phyloP scores from a whole-genome alignment of 1,284 basidiomycete genomes.

The Phellopilus nigrolimitatus region DNA sequence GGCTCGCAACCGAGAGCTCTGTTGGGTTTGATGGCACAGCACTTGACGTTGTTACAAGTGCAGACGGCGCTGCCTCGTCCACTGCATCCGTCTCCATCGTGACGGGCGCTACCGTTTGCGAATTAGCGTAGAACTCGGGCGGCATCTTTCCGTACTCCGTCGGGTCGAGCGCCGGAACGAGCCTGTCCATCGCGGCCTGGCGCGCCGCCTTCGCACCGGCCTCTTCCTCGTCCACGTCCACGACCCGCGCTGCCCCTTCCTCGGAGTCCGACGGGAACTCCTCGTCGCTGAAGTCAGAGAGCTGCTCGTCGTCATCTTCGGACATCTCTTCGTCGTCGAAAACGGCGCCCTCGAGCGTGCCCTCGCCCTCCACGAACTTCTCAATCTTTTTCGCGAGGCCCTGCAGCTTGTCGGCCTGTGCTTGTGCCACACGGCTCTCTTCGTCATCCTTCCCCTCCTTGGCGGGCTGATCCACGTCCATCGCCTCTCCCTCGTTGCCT shows the following conservation, averaged over 20 bases:
- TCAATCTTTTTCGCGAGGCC: conserved; percentile 81
- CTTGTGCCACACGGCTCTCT: conserved; percentile 48
- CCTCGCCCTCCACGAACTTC: conserved; percentile 82
- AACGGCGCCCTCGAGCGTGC: conserved; percentile 78
- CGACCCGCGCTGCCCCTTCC: conserved; percentile 34
- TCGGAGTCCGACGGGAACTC: conserved; percentile 36
- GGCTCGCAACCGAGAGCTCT: conserved; percentile 19
- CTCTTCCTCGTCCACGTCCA: conserved; percentile 26
- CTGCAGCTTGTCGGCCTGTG: conserved; percentile 67
- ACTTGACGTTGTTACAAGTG: conserved; percentile 1
- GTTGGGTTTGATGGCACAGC: too few relatives aligned
- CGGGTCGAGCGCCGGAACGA: conserved; percentile 65
- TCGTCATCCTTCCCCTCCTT: conserved; percentile 30
- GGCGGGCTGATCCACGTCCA: conserved; percentile 41
- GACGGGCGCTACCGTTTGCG: conserved; percentile 57
- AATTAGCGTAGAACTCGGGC: conserved; percentile 57
- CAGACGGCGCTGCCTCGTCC: conserved; percentile 17
- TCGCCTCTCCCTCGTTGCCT: conserved; percentile 26
- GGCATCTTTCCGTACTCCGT: conserved; percentile 82
- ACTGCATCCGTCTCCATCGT: conserved; percentile 41
- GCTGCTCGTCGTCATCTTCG: conserved; percentile 42
- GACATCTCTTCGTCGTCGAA: conserved; percentile 75
- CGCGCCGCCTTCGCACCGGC: conserved; percentile 35
- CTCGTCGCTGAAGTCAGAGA: conserved; percentile 43
- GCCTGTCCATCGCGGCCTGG: conserved; percentile 61